Conservation (phyloP, 495 filamentous ascomycete genomes). For the Pyrenula massariospora region DNA sequence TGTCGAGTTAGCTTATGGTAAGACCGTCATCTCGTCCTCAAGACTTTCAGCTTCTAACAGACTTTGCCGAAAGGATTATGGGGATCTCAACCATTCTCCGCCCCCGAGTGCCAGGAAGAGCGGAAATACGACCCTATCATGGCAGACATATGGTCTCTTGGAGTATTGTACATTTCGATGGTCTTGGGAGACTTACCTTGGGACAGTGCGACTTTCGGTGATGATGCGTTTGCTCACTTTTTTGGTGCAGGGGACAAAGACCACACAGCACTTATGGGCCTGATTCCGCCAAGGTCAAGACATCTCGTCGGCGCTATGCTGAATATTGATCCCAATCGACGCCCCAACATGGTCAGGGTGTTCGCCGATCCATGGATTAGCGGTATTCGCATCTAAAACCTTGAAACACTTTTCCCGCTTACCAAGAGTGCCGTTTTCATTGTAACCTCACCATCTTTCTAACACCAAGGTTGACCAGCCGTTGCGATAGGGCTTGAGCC, state of each 20-base stretch:
- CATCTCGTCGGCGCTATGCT: background rate
- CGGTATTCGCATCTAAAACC: background rate
- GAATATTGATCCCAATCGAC: background rate
- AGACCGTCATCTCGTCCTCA: background rate
- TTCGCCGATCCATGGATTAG: background rate
- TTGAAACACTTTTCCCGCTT: background rate
- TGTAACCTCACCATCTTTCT: background rate
- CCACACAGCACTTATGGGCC: background rate
- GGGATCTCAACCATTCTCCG: background rate
- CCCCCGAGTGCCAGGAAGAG: background rate
- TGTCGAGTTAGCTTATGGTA: background rate
- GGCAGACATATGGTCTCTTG: background rate
- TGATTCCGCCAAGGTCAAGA: background rate
- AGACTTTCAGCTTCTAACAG: background rate
- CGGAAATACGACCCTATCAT: background rate
- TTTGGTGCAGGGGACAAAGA: background rate
- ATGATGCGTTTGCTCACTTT: background rate
- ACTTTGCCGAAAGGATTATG: background rate
- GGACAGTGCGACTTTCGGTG: background rate
- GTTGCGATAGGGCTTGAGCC: background rate
- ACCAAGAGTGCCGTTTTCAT: background rate
- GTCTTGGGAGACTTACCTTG: background rate
- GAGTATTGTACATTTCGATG: background rate
- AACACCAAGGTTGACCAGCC: background rate
- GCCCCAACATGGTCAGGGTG: background rate